Evolutionary conservation across 805 yeast genomes (phyloP), one percentile per base, ranked within the genome.

Genomic region (Starmerella cellae): DNA sequence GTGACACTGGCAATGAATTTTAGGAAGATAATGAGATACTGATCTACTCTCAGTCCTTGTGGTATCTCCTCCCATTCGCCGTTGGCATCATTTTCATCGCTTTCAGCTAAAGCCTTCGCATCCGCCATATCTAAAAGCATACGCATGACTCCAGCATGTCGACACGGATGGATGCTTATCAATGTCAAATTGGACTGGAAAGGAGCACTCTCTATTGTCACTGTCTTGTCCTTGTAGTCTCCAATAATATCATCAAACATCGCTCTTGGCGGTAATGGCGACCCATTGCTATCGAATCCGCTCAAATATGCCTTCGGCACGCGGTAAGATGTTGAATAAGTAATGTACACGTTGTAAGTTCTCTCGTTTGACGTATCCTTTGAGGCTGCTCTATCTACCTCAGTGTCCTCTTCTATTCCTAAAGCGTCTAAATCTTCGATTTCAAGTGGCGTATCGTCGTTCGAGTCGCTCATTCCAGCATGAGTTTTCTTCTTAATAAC

Each of bases 1-100:
- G 95, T 87, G 8, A 91, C 97, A 64, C 96, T 83, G 8, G 96
- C 82, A 37, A 91, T 88, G 57, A 91, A 91, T 63, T 91, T 91
- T 55, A 91, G 69, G 60, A 91, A 91, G 14, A 88, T 79, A 29
- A 91, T 70, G 50, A 91, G 63, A 58, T 91, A 91, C 58, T 87
- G 96, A 59, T 91, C 97, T 1, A 80, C 96, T 24, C 95, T 69
- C 6, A 88, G 68, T 17, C 75, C 70, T 26, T 58, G 55, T 23
- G 64, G 67, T 22, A 74, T 59, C 48, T 71, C 74, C 55, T 77
- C 81, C 79, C 80, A 74, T 19, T 71, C 79, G 33, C 69, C 77
- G 10, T 9, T 16, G 22, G 20, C 35, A 19, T 16, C 13, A 5
- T 35, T 28, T 14, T 5, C 31, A 4, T 22, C 29, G 24, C 22